Evolutionary conservation across 1,284 basidiomycete genomes (phyloP).

Genomic region (Moesziomyces sp.): DNA sequence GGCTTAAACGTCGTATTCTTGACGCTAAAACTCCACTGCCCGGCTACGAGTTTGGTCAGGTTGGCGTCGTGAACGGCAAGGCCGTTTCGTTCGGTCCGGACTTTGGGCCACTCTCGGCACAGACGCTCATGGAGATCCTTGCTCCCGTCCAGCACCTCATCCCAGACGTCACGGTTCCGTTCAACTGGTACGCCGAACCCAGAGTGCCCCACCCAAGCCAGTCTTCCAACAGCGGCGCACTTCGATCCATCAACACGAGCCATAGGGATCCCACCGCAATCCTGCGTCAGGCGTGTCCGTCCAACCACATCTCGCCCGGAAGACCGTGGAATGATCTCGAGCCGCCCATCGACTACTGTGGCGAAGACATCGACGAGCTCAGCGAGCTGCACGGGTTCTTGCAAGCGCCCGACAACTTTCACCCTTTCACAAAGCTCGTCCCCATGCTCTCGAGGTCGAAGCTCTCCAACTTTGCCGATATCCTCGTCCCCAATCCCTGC

Average conservation of each 20-base stretch:
- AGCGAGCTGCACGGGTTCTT: slow-evolving; percentile 28
- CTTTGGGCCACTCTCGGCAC: slow-evolving; percentile 14
- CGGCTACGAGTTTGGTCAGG: slow-evolving; percentile 10
- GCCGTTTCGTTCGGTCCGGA: slow-evolving; percentile 20
- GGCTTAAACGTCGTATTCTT: slow-evolving; percentile 26
- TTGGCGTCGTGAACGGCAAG: slow-evolving; percentile 23
- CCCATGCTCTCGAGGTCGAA: slow-evolving; percentile 36
- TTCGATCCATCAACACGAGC: not conserved
- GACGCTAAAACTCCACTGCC: slow-evolving; percentile 18
- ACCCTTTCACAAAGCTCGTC: slow-evolving; percentile 24
- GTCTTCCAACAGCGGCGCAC: not conserved
- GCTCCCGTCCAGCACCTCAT: slow-evolving; percentile 24
- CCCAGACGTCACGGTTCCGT: slow-evolving; percentile 27
- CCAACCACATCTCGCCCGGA: slow-evolving; percentile 19
- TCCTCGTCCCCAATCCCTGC: slow-evolving; percentile 36
- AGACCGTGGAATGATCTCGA: slow-evolving; percentile 18
- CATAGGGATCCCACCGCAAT: slow-evolving; percentile 9
- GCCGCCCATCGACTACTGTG: slow-evolving; percentile 30
- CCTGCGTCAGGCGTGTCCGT: slow-evolving; percentile 21
- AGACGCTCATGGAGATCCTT: slow-evolving; percentile 17
- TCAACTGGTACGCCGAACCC: slow-evolving; percentile 39
- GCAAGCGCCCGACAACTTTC: slow-evolving; percentile 19
- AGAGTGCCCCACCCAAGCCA: slow-evolving; percentile 10
- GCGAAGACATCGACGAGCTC: slow-evolving; percentile 11
- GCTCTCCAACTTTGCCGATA: slow-evolving; percentile 38